Conservation (phyloP, 306 rosid genomes). For the Ormosia emarginata region DNA sequence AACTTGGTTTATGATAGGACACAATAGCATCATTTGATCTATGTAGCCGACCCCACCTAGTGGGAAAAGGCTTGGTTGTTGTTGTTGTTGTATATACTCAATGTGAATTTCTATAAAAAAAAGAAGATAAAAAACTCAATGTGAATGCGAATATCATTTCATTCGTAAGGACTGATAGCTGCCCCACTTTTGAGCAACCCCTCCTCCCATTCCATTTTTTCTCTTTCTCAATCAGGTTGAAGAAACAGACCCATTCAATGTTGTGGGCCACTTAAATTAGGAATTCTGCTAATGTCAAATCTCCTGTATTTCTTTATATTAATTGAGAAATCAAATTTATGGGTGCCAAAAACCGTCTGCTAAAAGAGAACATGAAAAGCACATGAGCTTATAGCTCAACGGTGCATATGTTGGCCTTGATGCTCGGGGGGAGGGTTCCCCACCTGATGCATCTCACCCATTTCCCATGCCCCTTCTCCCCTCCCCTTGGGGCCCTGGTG, state of each 20-base stretch:
- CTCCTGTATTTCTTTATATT: neutral
- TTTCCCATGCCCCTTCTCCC: neutral
- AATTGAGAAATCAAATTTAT: neutral
- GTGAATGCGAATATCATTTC: neutral
- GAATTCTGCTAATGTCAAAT: neutral
- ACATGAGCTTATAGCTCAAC: neutral
- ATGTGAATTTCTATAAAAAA: too few species aligned
- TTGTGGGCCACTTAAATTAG: neutral
- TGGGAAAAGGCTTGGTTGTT: too few species aligned
- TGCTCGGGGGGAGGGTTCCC: neutral
- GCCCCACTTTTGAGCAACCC: neutral
- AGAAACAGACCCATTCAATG: neutral
- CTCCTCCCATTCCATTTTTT: neutral
- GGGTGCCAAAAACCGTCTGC: constrained; percentile 40
- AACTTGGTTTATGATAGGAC: too few species aligned
- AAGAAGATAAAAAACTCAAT: neutral
- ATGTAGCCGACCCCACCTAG: too few species aligned
- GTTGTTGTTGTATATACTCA: too few species aligned
- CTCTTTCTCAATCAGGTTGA: neutral
- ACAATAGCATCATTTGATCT: too few species aligned
- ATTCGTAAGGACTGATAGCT: neutral
- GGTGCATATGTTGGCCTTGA: too few species aligned
- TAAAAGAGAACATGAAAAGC: constrained; percentile 50
- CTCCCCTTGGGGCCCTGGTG: neutral
- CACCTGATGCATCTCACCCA: neutral